Percentiles rank a stretch among this genome's conserved stretches.
These are phyloP conservation scores for Lachnellula arida DNA, from an alignment of 2,329 filamentous ascomycete genomes.

Conservation along the genomic window DNA sequence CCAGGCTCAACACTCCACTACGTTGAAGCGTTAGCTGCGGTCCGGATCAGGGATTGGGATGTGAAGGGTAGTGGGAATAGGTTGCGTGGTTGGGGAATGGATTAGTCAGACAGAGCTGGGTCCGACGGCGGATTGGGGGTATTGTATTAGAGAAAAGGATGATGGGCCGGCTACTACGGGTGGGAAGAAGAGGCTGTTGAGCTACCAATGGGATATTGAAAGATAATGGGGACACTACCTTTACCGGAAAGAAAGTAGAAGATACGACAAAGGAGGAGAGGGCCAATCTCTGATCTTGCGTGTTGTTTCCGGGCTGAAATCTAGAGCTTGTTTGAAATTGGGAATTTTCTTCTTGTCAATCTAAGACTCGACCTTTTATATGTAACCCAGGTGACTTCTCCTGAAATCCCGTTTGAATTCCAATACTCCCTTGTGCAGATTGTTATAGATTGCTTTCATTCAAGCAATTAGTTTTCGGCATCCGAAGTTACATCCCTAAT, in stretches of 20 bases:
- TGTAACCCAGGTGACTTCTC: neutral
- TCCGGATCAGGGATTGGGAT: no score
- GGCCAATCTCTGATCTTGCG: conserved; percentile 6
- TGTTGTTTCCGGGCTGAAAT: neutral
- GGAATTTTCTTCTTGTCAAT: neutral
- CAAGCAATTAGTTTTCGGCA: neutral
- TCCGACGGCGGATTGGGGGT: no score
- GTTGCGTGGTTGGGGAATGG: no score
- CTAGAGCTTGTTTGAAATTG: neutral
- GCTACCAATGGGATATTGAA: no score
- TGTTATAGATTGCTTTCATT: neutral
- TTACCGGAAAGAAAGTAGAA: conserved; percentile 12
- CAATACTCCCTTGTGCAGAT: neutral
- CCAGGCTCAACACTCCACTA: no score
- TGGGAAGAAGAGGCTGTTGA: conserved; percentile 25
- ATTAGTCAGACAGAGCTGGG: no score
- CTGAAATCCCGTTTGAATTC: neutral
- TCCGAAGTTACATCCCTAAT: neutral
- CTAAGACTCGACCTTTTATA: neutral
- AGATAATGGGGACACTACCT: conserved; percentile 18
- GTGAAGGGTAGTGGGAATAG: no score
- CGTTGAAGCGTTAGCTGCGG: no score
- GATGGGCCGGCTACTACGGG: conserved; percentile 25
- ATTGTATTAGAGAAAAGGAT: neutral
- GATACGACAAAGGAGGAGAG: neutral